Conservation (phyloP, 352 stramenopile species). For the Lagenidium giganteum region DNA sequence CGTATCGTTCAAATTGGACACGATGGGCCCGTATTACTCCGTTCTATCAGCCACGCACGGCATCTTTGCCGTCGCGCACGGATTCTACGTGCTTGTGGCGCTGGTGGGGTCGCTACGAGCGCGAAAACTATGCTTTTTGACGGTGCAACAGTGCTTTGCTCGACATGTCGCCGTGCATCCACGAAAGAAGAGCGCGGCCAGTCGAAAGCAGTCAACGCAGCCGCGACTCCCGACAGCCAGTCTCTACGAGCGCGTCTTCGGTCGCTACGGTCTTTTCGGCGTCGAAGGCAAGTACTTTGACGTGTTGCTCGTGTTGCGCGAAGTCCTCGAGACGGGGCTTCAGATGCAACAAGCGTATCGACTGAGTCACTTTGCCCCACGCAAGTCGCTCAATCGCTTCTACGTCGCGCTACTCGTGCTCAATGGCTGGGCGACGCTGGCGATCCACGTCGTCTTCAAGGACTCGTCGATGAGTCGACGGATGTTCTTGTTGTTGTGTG, state of each 20-base stretch:
- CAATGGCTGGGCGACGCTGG: background rate
- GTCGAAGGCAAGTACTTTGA: background rate
- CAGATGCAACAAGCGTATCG: background rate
- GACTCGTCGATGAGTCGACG: conserved; percentile 1
- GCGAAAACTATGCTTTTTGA: too few relatives aligned
- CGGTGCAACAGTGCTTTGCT: too few relatives aligned
- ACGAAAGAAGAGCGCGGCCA: too few relatives aligned
- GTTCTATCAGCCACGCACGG: too few relatives aligned
- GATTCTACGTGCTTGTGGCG: too few relatives aligned
- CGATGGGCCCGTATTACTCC: too few relatives aligned
- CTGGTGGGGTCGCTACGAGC: too few relatives aligned
- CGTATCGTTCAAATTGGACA: too few relatives aligned
- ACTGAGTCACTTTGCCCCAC: background rate
- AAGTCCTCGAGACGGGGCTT: background rate
- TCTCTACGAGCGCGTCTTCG: background rate
- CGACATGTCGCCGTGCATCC: too few relatives aligned
- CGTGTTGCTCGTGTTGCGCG: background rate
- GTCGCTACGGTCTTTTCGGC: background rate
- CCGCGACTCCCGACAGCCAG: too few relatives aligned
- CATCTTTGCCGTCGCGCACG: too few relatives aligned
- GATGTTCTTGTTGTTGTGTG: conserved; percentile 2
- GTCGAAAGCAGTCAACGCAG: too few relatives aligned
- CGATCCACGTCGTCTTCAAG: conserved; percentile 6
- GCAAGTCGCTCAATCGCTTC: background rate
- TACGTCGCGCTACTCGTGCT: background rate